Evolutionary conservation across 202 grass and related monocot species (phyloP).

Genomic region (Musa balbisiana): DNA sequence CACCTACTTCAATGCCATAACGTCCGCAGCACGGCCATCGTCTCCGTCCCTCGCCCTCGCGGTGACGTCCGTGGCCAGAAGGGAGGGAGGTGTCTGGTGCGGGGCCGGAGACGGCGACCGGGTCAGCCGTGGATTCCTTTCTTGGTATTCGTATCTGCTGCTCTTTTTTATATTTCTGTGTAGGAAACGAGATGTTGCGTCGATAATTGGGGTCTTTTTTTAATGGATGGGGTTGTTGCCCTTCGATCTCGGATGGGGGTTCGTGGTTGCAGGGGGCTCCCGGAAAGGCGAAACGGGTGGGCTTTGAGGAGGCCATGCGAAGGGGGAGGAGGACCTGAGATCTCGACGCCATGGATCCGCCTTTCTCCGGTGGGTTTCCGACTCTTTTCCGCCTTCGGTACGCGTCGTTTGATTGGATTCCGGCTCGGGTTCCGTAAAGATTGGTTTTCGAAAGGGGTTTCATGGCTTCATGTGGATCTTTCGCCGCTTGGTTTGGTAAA

Average conservation of each 20-base stretch:
- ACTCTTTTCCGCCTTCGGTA: not conserved
- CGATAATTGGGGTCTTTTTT: not conserved
- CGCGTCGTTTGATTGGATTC: not conserved
- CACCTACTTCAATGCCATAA: not conserved
- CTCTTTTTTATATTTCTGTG: not conserved
- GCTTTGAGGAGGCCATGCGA: not conserved
- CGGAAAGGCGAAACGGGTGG: not conserved
- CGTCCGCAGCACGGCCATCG: not conserved
- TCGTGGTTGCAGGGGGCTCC: not conserved
- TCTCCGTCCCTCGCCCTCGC: not conserved
- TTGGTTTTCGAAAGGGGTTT: not conserved
- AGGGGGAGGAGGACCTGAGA: not conserved
- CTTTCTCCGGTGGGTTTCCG: slow-evolving; percentile 1
- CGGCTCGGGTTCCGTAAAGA: not conserved
- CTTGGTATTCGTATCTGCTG: slow-evolving; percentile 4
- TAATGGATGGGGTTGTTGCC: not conserved
- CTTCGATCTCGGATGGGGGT: not conserved
- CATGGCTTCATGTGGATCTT: not conserved
- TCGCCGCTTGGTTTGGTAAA: not conserved
- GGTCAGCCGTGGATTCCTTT: not conserved
- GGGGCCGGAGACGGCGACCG: not conserved
- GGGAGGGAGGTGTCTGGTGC: not conserved
- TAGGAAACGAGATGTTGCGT: not conserved
- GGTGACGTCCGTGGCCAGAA: not conserved
- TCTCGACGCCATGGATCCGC: slow-evolving; percentile 12